Conservation (phyloP, 495 filamentous ascomycete genomes). For the Trichoderma virens region DNA sequence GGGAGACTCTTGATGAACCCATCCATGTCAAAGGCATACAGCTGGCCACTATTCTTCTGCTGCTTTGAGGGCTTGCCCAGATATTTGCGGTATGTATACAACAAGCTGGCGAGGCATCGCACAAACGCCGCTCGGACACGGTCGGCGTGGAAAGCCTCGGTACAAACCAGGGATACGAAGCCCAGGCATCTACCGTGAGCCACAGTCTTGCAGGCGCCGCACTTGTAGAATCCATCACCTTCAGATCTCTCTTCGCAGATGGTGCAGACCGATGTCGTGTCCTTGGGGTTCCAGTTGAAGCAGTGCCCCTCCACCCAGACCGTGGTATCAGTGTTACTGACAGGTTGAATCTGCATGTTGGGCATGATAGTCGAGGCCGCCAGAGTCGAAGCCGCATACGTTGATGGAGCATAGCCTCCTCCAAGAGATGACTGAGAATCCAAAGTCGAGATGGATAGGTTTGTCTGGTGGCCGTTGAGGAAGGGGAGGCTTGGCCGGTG, state of each 20-base stretch:
- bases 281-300: constrained; percentile 63
- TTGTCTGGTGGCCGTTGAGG: constrained; percentile 67
- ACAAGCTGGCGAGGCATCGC: constrained; percentile 83
- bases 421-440: constrained; percentile 67
- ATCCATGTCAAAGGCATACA: constrained; percentile 93
- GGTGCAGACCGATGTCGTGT: constrained; percentile 63
- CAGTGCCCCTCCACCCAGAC: constrained; percentile 95
- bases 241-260: constrained; percentile 87
- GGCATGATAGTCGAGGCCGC: constrained; percentile 98
- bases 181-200: constrained; percentile 77
- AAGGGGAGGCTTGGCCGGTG: constrained; percentile 82
- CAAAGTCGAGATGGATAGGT: constrained; percentile 75
- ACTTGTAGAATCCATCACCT: constrained; percentile 77
- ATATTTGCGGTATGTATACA: constrained; percentile 92
- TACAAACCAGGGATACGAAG: constrained; percentile 78
- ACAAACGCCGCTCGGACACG: constrained; percentile 90
- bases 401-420: constrained; percentile 76
- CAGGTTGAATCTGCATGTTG: constrained; percentile 74
- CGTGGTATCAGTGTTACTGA: constrained; percentile 75
- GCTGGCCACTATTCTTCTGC: constrained; percentile 75
- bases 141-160: constrained; percentile 81
- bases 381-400: constrained; percentile 93
- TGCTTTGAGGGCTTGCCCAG: constrained; percentile 67
- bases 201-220: constrained; percentile 64
- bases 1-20: constrained; percentile 86